Base-by-base conservation (phyloP, 306 rosid species). In the Rosa multiflora region DNA sequence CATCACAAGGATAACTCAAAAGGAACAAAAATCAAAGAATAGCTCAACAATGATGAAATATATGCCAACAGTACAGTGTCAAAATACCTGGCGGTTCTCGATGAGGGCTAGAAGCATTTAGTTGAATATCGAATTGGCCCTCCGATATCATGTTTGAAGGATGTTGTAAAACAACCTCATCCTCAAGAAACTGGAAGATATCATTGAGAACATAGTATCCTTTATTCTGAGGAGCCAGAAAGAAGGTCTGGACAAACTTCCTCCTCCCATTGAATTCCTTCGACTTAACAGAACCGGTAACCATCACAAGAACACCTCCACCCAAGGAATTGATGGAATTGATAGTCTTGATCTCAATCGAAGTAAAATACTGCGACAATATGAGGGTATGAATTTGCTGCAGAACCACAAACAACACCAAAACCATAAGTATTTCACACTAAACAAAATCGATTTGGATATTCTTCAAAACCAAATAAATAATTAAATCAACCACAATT, bases 161-260 rank as follows among this genome's bases (percentile, higher is more conserved):
- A 83, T 86, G 89, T 26, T 86, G 94, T 73, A 79, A 89, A 23
- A 78, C 56, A 3, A 63, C 83, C 37, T 21, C 98, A 35, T 91
- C 96, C 4, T 91, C 94, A 29, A 85, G 48, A 69, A 85, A 93
- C 61, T 95, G 99, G 79, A 95, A 89, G 61, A 95, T 86, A 82
- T 95, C 99, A 74, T 90, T 95, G 74, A 91, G 91, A 32, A 95
- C 96, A 82, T 88, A 93, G 85, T 80, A 95, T 56, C 99, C 98
- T 68, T 88, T 93, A 72, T 93, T 98, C 83, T 93, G 98, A 47
- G 99, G 99, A 58, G 96, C 98, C 68, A 95, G 96, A 79, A 95
- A 86, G 83, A 95, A 91, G 12, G 96, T 88, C 83, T 95, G 98
- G 21, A 90, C 87, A 87, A 93, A 95, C 81, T 83, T 95, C 80